Base-by-base conservation (phyloP, 257 asterid genomes). In the Rhazya stricta region DNA sequence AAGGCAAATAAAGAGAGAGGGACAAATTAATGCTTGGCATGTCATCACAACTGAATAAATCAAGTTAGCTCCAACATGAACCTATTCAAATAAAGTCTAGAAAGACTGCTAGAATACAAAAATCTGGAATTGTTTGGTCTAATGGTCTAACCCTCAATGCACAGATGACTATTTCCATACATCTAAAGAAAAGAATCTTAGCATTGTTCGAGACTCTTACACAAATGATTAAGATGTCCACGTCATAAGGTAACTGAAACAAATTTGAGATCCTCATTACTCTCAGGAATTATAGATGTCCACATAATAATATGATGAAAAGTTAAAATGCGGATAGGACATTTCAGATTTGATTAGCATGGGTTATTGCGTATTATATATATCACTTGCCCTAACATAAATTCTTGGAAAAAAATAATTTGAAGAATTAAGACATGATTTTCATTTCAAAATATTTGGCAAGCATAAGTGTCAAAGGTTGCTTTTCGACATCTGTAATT, bases 1-100 rank as follows among this genome's bases (percentile, higher is more conserved):
- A 39, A 1, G 57, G 19, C n/a, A 16, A 32, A 61, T 37, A 74
- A 70, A 71, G 19, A 76, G 65, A 36, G 46, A 62, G 75, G 21
- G 30, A 43, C 53, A 76, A 69, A 32, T 42, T 8, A 74, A 69
- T 46, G n/a, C 58, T 57, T 67, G 57, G 32, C 12, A 39, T 12
- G 32, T 54, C 39, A 73, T 57, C 29, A 58, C 29, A 58, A 0
- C 66, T 0, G 11, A 19, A 10, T n/a, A 58, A 58, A 58, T 58
- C 8, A 11, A 58, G 37, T 25, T 8, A 27, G 16, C 66, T 58
- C 5, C 19, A 27, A 11, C 37, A 29, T 29, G 21, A 10, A 36
- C 15, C 6, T 36, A 9, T 37, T 19, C n/a, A 37, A 66, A 66
- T 36, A 34, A 37, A 37, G 30, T 18, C 15, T 6, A 36, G 2